phyloP scores from a whole-genome alignment of 1,284 basidiomycete genomes.

The Mycena citricolor region DNA sequence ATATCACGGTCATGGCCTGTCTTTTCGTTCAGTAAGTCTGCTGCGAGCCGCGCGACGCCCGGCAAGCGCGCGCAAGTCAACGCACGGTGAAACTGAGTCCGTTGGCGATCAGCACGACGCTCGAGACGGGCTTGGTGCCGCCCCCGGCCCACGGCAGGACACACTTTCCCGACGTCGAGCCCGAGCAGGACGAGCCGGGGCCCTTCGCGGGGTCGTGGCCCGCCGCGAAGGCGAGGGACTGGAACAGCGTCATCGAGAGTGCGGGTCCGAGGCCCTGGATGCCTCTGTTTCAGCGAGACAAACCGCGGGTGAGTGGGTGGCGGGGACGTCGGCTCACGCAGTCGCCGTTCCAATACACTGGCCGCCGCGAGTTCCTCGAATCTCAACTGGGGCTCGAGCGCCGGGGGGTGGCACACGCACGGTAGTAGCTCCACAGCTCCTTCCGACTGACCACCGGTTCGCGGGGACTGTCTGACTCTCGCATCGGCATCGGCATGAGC shows the following conservation, averaged over 20 bases:
- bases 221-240: no score
- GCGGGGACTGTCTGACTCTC: no score
- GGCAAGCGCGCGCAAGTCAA: no score
- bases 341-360: conserved; percentile 3
- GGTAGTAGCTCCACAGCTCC: conserved; percentile 3
- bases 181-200: conserved; percentile 60
- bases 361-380: not conserved
- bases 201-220: conserved; percentile 67
- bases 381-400: no score
- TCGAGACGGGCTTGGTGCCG: conserved; percentile 68
- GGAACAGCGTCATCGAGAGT: no score
- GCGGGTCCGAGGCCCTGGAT: not conserved
- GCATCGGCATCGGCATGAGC: no score
- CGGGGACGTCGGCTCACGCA: no score
- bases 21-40: no score
- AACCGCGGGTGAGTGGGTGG: no score
- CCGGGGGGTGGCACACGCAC: not conserved
- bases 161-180: conserved; percentile 59
- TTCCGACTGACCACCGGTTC: conserved; percentile 24
- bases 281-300: no score
- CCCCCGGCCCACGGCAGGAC: conserved; percentile 71
- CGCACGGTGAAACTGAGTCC: conserved; percentile 72
- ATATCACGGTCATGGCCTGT: conserved; percentile 72
- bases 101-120: conserved; percentile 71
- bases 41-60: no score